Evolutionary conservation across 805 yeast species (phyloP), one percentile per base, ranked within the genome.

Genomic region (Blastobotrys peoriensis): DNA sequence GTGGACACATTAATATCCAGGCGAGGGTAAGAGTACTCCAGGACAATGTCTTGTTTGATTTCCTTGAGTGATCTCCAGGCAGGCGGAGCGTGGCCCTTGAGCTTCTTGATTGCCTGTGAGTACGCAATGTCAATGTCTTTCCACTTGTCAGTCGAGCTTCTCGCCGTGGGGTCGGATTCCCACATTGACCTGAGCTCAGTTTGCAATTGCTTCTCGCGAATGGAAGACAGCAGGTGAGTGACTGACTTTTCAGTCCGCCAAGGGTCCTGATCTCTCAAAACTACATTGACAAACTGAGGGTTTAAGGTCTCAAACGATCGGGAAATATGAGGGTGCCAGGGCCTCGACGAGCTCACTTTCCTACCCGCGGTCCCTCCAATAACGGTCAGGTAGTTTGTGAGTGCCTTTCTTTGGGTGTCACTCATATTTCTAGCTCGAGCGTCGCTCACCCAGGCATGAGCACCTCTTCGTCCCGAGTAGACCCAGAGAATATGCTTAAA

Each of bases 381-480:
- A 1, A 89, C 81, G 54, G 86, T 91, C 61, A 93, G 63, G 61
- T 93, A 93, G 53, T 86, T 89, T 25, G 89, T 81, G 9, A 93
- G 75, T 2, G 95, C 79, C 55, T 83, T 73, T 57, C 98, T 76
- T 48, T 78, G 76, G 3, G 69, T 57, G 61, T 93, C 98, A 50
- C 78, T 83, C 49, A 93, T 64, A 1, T 62, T 56, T 45, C 97
- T 69, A 1, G 97, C 96, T 39, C 89, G 69, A 44, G 74, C 65
- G 61, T 93, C 98, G 64, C 95, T 85, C 19, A 93, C 74, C 98
- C 98, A 93, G 58, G 98, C 94, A 71, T 93, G 98, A 13, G 94
- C 95, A 64, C 98, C 98, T 75, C 98, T 85, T 71, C 98, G 83
- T 38, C 98, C 98, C 0, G 96, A 87, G 60, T 86, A 93, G 3